Base-by-base conservation (phyloP, 2,329 filamentous ascomycete species). In the Verruconis gallopava region DNA sequence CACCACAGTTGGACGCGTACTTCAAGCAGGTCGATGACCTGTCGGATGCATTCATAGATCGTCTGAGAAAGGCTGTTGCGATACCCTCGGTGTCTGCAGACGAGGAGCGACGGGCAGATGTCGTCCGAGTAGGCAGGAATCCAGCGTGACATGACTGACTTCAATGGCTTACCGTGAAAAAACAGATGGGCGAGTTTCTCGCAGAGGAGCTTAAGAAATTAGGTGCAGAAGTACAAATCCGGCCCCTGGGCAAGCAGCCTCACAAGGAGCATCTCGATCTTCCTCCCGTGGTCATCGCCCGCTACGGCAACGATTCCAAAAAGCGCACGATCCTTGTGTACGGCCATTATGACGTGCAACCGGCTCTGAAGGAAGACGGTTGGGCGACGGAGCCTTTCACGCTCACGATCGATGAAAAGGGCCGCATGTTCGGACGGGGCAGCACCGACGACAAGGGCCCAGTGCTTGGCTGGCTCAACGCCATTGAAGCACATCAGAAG, bases 291-390 rank as follows among this genome's bases (percentile, higher is more conserved):
- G 77, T 98, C 43, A 75, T 98, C 48, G 89, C 81, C 38, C 81
- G 91, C 51, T 96, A 96, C 62, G 88, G 91, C 51, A 84, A 77
- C 62, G 88, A 96, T 62, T 79, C 82, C 63, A 85, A 75, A 62
- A 98, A 96, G 76, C 77, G 84, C 46, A 96, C 88, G 25, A 91
- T 98, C 51, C 73, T 98, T 47, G 85, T 98, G 37, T 98, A 98
- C 58, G 91, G 91, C 37, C 91, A 98, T 70, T 98, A 98, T 68
- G 91, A 98, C 60, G 91, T 98, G 25, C 91, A 98, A 67, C 91
- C 91, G 19, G 91, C 91, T 22, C 75, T 88, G 57, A 83, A 83
- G 69, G 84, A 82, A 51, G 91, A 98, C 54, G 91, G 91, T 50
- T 98, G 91, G 91, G 79, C 81, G 42, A 95, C 89, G 2, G 84